Evolutionary conservation across 2,329 filamentous ascomycete species (phyloP), one percentile per base, ranked within the genome.

Genomic region (Colletotrichum kahawae): DNA sequence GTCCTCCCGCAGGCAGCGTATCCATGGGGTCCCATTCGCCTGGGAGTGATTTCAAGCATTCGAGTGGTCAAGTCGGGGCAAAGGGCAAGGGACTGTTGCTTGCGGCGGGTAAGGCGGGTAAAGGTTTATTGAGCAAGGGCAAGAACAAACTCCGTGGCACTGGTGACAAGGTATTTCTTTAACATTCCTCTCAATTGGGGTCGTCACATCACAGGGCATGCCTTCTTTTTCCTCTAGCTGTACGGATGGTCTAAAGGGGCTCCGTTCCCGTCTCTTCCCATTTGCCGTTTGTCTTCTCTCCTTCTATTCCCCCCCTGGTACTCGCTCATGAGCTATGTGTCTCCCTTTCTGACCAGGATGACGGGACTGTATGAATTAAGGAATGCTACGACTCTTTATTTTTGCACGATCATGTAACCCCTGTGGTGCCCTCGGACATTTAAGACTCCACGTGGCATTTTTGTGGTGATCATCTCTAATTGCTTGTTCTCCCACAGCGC

Each of bases 1-100:
- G 81, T 77, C 76, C 81, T 74, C 77, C 84, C 78, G 68, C 80
- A 77, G 82, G 79, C 76, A 85, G 84, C 76, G 84, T 85, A 54
- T 80, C 85, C 24, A 79, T 81, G 51, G 74, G 66, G 54, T 80
- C 83, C 60, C 85, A 87, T 71, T 85, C 85, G 64, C 81, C 84
- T 34, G 80, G 83, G 64, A 86, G 86, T 80, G 83, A 86, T 43
- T 88, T 91, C 78, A 88, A 88, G 56, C 86, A 88, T 74, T 91
- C 91, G 64, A 85, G 90, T 76, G 88, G 90, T 77, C 92, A 94
- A 80, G 91, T 96, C 82, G 94, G 95, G 79, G 90, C 93, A 51
- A 96, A 96, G 87, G 93, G 96, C 82, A 98, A 98, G 86, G 95
- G 97, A 80, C 87, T 98, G 33, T 89, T 98, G 82, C 94, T 97